These are phyloP conservation scores for Cordyceps fumosorosea DNA, from an alignment of 2,329 filamentous ascomycete species.

Conservation along the genomic window DNA sequence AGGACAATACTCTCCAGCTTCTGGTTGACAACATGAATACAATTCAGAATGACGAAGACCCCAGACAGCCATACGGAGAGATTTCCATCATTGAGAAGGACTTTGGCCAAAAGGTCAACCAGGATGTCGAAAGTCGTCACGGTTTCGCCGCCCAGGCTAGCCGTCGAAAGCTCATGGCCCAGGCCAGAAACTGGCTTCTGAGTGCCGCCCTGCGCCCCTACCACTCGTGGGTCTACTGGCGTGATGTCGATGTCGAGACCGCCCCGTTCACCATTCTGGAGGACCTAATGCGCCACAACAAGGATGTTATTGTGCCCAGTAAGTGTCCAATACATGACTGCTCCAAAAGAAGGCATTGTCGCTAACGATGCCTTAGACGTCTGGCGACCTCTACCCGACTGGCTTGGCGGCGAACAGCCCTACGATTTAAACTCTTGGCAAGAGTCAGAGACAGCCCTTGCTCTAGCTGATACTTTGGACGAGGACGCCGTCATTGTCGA, in stretches of 20 bases:
- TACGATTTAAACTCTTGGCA: constrained; percentile 99
- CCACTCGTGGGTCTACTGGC: constrained; percentile 99
- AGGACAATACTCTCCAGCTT: constrained; percentile 76
- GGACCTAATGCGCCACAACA: constrained; percentile 97
- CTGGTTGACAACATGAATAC: constrained; percentile 69
- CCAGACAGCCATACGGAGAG: constrained; percentile 81
- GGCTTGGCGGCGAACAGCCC: constrained; percentile 96
- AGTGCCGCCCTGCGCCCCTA: constrained; percentile 89
- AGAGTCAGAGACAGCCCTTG: constrained; percentile 92
- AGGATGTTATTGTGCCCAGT: constrained; percentile 98
- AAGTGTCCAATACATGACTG: constrained; percentile 35
- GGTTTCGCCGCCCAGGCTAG: constrained; percentile 94
- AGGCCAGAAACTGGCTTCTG: constrained; percentile 93
- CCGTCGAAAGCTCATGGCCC: constrained; percentile 93
- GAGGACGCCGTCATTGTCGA: constrained; percentile 99
- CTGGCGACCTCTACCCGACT: constrained; percentile 96
- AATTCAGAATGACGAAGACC: constrained; percentile 73
- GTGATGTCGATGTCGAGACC: constrained; percentile 96
- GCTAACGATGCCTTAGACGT: constrained; percentile 59
- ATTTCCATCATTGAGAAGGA: constrained; percentile 98
- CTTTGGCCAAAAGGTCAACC: constrained; percentile 95
- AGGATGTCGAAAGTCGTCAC: constrained; percentile 95
- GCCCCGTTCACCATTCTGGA: constrained; percentile 95
- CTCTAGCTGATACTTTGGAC: constrained; percentile 87
- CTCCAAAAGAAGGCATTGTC: not conserved